These are phyloP conservation scores for Colletotrichum orchidophilum DNA, from an alignment of 2,329 filamentous ascomycete species.

Conservation along the genomic window DNA sequence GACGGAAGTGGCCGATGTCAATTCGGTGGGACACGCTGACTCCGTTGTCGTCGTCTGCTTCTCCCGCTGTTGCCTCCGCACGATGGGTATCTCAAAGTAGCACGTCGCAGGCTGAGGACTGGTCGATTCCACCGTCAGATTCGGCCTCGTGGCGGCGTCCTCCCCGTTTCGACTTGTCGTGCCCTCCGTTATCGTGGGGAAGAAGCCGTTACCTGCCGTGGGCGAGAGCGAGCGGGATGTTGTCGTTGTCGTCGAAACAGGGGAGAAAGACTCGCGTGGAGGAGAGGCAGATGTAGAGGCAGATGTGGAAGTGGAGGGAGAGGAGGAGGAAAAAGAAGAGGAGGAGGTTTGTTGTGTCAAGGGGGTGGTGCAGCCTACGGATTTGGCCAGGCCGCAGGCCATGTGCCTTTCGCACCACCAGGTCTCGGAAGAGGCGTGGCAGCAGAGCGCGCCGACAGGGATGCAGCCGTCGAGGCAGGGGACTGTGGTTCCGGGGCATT, in stretches of 20 bases:
- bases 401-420: background rate
- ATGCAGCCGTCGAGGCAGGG: constrained; percentile 6
- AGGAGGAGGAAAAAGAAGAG: background rate
- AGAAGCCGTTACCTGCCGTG: background rate
- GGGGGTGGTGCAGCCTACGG: background rate
- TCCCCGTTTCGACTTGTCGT: too few species aligned
- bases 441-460: background rate
- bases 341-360: background rate
- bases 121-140: background rate
- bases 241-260: background rate
- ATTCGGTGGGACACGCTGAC: background rate
- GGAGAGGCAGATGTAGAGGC: too few species aligned
- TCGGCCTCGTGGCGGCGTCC: too few species aligned
- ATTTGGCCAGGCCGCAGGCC: background rate
- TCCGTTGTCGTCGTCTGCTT: background rate
- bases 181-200: background rate
- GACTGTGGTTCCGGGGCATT: background rate
- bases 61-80: background rate
- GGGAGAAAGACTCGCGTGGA: background rate
- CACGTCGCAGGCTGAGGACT: background rate
- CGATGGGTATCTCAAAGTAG: background rate
- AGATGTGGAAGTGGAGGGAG: too few species aligned
- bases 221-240: background rate
- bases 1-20: background rate
- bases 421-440: background rate